Conservation (phyloP, 1,284 basidiomycete genomes). For the Pterulicium gracile region DNA sequence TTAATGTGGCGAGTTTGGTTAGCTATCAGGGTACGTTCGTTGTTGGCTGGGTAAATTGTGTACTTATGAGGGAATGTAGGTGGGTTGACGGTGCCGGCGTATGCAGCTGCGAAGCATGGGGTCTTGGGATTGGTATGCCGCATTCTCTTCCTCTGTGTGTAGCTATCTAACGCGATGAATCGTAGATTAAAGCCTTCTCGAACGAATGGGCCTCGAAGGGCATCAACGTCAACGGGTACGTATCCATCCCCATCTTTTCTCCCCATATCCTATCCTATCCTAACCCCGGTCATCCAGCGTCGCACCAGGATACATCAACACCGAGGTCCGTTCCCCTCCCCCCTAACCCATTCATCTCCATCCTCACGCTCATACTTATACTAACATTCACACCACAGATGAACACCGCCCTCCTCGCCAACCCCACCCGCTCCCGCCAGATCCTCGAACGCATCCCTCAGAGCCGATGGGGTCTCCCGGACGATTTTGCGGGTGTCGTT, state of each 20-base stretch:
- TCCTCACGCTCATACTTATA: not conserved
- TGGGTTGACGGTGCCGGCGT: conserved; percentile 79
- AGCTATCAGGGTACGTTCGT: conserved; percentile 28
- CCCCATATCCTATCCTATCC: conserved; percentile 13
- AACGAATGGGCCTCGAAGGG: conserved; percentile 60
- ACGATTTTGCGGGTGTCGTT: conserved; percentile 1
- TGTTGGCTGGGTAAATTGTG: not conserved
- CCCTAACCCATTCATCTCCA: not conserved
- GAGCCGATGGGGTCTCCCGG: conserved; percentile 3
- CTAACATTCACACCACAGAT: conserved; percentile 13
- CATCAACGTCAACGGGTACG: conserved; percentile 70
- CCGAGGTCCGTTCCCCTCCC: not conserved
- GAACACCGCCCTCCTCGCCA: conserved; percentile 5
- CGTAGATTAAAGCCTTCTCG: conserved; percentile 64
- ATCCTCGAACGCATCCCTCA: conserved; percentile 4
- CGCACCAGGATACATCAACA: conserved; percentile 1
- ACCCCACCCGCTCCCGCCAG: conserved; percentile 4
- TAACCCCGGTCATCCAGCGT: conserved; percentile 27
- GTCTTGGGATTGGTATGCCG: conserved; percentile 41
- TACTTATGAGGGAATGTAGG: conserved; percentile 21
- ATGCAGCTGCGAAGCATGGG: conserved; percentile 78
- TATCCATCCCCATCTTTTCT: conserved; percentile 53
- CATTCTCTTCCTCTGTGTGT: no score
- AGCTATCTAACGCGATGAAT: no score
- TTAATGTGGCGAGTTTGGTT: conserved; percentile 24